Percentiles rank a stretch among this genome's conserved stretches.
These are phyloP conservation scores for Paxillus rubicundulus DNA, from an alignment of 768 basidiomycete species.

Conservation along the genomic window DNA sequence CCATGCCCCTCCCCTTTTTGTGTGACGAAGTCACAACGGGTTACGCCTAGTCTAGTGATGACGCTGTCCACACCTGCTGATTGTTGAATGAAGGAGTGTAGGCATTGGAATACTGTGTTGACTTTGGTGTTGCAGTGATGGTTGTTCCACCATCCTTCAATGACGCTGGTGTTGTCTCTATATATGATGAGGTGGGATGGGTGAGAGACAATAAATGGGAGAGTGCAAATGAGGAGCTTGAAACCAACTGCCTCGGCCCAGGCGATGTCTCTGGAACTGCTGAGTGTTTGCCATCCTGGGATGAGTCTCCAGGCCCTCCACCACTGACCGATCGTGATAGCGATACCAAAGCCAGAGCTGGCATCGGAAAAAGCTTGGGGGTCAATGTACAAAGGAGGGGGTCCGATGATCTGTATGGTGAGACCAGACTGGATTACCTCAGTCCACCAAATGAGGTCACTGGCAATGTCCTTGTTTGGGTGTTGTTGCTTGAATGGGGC, in stretches of 20 bases:
- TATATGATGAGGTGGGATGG: neutral
- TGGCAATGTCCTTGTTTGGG: constrained; percentile 1
- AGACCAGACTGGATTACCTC: neutral
- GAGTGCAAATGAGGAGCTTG: neutral
- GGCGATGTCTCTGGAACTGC: too few relatives aligned
- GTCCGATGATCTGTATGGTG: neutral
- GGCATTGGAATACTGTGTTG: neutral
- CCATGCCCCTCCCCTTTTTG: too few relatives aligned
- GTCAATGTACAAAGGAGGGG: constrained; percentile 3
- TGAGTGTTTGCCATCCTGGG: too few relatives aligned
- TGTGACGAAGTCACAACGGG: too few relatives aligned
- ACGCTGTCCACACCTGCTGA: too few relatives aligned
- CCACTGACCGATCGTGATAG: too few relatives aligned
- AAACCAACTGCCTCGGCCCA: constrained; percentile 17
- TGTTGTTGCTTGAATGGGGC: constrained; percentile 30
- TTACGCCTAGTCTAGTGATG: too few relatives aligned
- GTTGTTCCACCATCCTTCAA: too few relatives aligned
- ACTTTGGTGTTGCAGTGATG: neutral
- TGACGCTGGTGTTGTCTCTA: neutral
- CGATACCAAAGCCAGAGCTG: too few relatives aligned
- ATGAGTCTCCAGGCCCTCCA: too few relatives aligned
- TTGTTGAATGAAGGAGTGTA: neutral
- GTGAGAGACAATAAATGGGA: neutral
- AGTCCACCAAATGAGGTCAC: constrained; percentile 38
- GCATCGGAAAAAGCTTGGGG: neutral